Conservation (phyloP, 2,329 filamentous ascomycete genomes). For the Fonsecaea erecta region DNA sequence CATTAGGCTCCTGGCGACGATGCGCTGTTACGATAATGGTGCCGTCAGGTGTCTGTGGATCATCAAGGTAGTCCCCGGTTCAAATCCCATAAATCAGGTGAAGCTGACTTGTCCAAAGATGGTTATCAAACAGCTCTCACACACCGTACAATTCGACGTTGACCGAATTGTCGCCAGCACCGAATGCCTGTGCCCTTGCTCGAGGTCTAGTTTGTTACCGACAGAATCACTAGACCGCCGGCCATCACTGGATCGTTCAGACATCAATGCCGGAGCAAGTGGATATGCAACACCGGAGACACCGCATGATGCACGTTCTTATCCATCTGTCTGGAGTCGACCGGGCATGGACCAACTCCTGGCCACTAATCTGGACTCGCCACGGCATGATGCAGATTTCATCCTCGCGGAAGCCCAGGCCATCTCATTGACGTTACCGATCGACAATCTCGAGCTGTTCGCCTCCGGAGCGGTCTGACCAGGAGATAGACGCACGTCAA, state of each 20-base stretch:
- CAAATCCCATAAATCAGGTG: no score
- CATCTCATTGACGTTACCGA: constrained; percentile 21
- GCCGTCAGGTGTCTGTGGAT: constrained; percentile 27
- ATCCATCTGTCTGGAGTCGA: constrained; percentile 18
- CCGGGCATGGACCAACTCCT: constrained; percentile 15
- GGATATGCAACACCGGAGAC: constrained; percentile 24
- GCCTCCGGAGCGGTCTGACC: background rate
- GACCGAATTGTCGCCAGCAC: constrained; percentile 32
- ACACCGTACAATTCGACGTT: constrained; percentile 36
- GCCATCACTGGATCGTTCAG: constrained; percentile 11
- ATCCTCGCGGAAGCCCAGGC: constrained; percentile 27
- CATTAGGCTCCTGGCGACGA: constrained; percentile 29
- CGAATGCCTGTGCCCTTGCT: constrained; percentile 22
- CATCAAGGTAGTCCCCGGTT: constrained; percentile 18
- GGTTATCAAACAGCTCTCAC: constrained; percentile 32
- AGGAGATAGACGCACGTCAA: background rate
- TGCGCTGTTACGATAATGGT: constrained; percentile 30
- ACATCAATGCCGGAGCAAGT: background rate
- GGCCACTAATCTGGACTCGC: constrained; percentile 13
- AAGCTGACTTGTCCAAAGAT: constrained; percentile 19
- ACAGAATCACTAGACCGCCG: constrained; percentile 14
- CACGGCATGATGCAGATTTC: constrained; percentile 22
- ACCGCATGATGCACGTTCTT: constrained; percentile 13
- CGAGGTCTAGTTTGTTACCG: constrained; percentile 6
- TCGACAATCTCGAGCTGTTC: constrained; percentile 20